Evolutionary conservation across 192 early-diverging fungal species (phyloP).

Genomic region (Podila horticola): DNA sequence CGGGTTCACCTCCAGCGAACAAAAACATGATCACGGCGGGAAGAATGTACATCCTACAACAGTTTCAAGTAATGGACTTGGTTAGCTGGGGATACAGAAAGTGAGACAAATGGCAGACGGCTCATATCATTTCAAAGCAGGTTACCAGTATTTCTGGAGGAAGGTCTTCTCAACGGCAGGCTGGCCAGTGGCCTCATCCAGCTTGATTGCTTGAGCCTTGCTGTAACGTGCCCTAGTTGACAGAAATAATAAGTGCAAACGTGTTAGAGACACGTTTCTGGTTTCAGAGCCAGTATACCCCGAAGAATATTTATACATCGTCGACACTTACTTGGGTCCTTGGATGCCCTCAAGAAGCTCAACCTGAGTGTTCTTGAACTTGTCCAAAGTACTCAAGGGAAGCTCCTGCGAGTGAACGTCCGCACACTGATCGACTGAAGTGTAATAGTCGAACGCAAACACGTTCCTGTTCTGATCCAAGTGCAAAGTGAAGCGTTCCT

Average conservation of each 20-base stretch:
- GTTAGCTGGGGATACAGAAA: background rate
- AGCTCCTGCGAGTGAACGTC: conserved; percentile 14
- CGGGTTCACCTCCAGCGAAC: conserved; percentile 46
- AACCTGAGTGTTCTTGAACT: conserved; percentile 30
- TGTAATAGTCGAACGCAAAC: conserved; percentile 48
- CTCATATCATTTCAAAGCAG: background rate
- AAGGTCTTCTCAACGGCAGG: conserved; percentile 47
- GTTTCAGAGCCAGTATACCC: no score
- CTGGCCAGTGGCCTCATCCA: conserved; percentile 38
- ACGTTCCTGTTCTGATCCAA: conserved; percentile 32
- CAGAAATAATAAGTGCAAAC: background rate
- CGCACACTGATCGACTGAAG: conserved; percentile 14
- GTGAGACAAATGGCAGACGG: background rate
- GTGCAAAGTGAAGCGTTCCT: conserved; percentile 33
- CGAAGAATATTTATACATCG: background rate
- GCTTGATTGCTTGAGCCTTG: conserved; percentile 44
- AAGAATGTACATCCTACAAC: conserved; percentile 33
- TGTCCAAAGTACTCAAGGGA: conserved; percentile 26
- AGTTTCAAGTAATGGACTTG: background rate
- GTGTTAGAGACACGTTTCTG: no score
- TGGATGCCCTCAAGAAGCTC: background rate
- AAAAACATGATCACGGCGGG: conserved; percentile 31
- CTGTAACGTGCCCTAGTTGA: conserved; percentile 17
- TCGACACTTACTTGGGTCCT: conserved; percentile 34
- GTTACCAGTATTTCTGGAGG: conserved; percentile 52